A percentile compares a stretch with the other conserved stretches of the same genome.
phyloP scores from a whole-genome alignment of 306 rosid genomes.

The Trifolium subterraneum region DNA sequence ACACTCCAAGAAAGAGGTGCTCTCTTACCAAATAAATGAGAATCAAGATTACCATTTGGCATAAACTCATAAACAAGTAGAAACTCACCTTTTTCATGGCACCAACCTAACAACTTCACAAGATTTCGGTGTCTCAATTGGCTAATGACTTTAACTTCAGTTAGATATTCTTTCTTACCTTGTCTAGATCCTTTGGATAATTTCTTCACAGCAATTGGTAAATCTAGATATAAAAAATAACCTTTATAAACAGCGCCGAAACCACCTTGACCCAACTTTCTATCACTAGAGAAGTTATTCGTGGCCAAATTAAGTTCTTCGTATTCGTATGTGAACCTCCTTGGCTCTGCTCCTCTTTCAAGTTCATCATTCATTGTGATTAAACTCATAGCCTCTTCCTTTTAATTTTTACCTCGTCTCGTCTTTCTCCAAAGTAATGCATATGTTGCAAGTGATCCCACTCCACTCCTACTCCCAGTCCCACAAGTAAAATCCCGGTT shows the following conservation, averaged over 20 bases:
- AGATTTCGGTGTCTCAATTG: conserved; percentile 6
- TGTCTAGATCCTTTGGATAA: conserved; percentile 46
- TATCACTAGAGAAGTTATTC: conserved; percentile 42
- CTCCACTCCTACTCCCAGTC: conserved; percentile 18
- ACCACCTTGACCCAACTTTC: conserved; percentile 65
- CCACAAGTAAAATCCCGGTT: conserved; percentile 23
- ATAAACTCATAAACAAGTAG: conserved; percentile 19
- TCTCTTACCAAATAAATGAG: neutral
- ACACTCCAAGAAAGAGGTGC: neutral
- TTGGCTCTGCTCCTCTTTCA: conserved; percentile 54
- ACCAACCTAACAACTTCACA: conserved; percentile 8
- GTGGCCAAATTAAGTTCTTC: conserved; percentile 43
- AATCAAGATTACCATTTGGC: conserved; percentile 12
- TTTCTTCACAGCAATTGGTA: too few relatives aligned
- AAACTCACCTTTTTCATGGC: conserved; percentile 25
- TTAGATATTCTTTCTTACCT: conserved; percentile 30
- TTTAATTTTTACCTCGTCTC: neutral
- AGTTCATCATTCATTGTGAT: conserved; percentile 40
- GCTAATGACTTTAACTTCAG: conserved; percentile 15
- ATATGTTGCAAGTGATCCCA: neutral
- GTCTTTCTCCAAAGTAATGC: neutral
- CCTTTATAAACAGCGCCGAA: too few relatives aligned
- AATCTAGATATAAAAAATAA: conserved; percentile 23
- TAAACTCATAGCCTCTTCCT: conserved; percentile 28
- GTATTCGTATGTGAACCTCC: conserved; percentile 40